Base-by-base conservation (phyloP, 257 asterid genomes). In the Solanum microdontum region DNA sequence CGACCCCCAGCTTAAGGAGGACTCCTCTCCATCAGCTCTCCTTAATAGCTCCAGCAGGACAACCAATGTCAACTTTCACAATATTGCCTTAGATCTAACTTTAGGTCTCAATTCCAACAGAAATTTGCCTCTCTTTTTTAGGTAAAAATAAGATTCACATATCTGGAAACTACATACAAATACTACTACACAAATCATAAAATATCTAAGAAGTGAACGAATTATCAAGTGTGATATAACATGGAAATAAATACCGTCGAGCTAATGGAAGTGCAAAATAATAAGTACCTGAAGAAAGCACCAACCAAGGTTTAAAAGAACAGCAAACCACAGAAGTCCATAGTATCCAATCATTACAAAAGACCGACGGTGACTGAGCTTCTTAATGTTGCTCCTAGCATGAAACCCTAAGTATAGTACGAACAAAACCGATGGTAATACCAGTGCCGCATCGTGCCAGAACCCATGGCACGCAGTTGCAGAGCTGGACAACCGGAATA, bases 291-390 rank as follows among this genome's bases (percentile, higher is more conserved):
- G 99, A 89, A 95, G 94, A 88, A 90, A 88, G 87, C 96, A 93
- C 99, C 98, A 97, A 10, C 94, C 93, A 66, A 95, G 91, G 89
- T 94, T 95, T 68, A 95, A 91, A 83, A 97, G 90, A 87, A 98
- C 93, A 28, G 99, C 90, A 55, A 91, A 21, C 98, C 98, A 97
- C 8, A 97, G 91, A 68, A 97, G 94, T 28, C 90, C 95, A 86
- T 95, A 94, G 92, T 94, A 94, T 88, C 98, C 95, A 88, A 94
- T 94, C 96, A 95, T 94, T 30, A 97, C 97, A 87, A 86, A 90
- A 9, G 98, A 94, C 89, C 93, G 91, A 8, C 98, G 94, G 83
- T 92, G 94, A 72, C 94, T 91, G 28, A 97, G 96, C 92, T 93
- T 97, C 92, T 92, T 95, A 43, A 95, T 51, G 87, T 95, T 93